Evolutionary conservation across 106 monocot species (phyloP), one percentile per base, ranked within the genome.

Genomic region (Allium fistulosum): DNA sequence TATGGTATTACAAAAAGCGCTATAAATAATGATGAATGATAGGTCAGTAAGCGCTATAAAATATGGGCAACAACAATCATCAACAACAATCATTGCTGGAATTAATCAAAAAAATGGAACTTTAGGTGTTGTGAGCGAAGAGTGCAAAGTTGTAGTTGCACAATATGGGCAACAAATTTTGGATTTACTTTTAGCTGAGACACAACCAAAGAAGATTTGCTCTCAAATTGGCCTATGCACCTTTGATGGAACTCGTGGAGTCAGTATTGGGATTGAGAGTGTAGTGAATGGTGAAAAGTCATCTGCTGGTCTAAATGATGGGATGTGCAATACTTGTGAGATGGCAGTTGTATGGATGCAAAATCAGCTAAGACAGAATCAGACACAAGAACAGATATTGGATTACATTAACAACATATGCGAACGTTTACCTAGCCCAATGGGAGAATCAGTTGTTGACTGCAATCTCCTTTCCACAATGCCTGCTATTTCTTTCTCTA

Each of bases 331-430:
- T 70, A 74, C 69, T 22, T 96, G 96, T 73, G 84, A 96, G 79
- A 88, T 86, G 86, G 76, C 80, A n/a, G 88, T 92, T 70, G 77
- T 88, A 17, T 96, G 91, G 96, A 84, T 88, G 77, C 91, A 92
- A 71, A 96, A 78, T 61, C 85, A 88, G 51, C 59, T 96, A 6
- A 80, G 45, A 63, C 71, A 80, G 63, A 96, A 96, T 46, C 37
- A 80, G 63, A 88, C 91, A 2, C 69, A 86, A 72, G 83, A 88
- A 17, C 70, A 14, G 14, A 80, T 88, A 46, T 48, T 96, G 46
- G 72, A 74, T 11, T 92, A 91, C 73, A 67, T 86, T 56, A 76
- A 82, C 50, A 61, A 86, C 79, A 50, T 85, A 48, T 96, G 95
- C 49, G 84, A 79, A 17, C 79, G 78, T 16, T 65, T 96, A n/a